Percentiles rank a stretch among this genome's conserved stretches.
These are phyloP conservation scores for Brassica incana DNA, from an alignment of 345 rosid species.

Conservation along the genomic window DNA sequence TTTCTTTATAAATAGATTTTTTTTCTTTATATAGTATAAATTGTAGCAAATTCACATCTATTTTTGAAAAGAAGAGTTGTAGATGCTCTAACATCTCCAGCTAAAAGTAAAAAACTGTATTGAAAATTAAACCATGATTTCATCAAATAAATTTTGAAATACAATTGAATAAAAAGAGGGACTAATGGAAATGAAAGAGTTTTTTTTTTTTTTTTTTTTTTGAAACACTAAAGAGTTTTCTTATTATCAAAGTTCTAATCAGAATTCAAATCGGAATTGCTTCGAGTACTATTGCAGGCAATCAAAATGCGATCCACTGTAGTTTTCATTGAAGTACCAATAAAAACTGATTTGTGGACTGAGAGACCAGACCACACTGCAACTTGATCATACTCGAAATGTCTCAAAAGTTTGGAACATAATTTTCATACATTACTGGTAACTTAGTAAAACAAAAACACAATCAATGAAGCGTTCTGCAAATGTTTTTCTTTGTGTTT, in stretches of 20 bases:
- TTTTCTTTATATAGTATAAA: no score
- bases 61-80: no score
- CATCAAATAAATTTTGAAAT: not conserved
- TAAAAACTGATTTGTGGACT: not conserved
- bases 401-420: constrained; percentile 19
- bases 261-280: not conserved
- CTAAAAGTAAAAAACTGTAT: no score
- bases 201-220: not conserved
- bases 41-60: no score
- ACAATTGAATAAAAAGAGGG: not conserved
- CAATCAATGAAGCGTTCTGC: constrained; percentile 14
- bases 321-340: not conserved
- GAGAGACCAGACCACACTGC: not conserved
- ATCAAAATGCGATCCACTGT: not conserved
- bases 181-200: not conserved
- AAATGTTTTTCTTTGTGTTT: constrained; percentile 19
- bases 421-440: constrained; percentile 2
- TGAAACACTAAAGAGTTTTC: not conserved
- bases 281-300: not conserved
- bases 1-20: no score
- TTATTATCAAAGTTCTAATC: not conserved
- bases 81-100: no score
- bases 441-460: constrained; percentile 9
- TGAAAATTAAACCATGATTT: no score
- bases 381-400: constrained; percentile 15